These are phyloP conservation scores for Berberis vulgaris DNA, from an alignment of 164 flowering plant species.

Conservation along the genomic window DNA sequence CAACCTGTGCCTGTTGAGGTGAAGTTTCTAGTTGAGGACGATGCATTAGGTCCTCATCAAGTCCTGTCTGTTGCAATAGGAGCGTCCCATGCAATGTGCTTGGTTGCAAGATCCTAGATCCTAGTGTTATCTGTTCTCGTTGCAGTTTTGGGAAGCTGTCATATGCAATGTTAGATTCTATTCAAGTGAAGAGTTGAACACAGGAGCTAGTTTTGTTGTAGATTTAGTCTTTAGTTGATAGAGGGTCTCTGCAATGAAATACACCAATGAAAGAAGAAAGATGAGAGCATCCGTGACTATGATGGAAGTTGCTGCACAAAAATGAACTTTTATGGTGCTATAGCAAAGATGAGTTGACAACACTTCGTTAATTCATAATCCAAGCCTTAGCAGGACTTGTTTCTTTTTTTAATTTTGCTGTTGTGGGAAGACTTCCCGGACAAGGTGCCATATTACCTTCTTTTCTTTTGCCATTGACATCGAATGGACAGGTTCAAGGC, in stretches of 20 bases:
- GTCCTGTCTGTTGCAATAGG: conserved; percentile 70
- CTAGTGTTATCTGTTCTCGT: not conserved
- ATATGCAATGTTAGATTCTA: not conserved
- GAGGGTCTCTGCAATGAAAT: not conserved
- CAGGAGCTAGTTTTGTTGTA: not conserved
- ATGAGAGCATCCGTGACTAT: not conserved
- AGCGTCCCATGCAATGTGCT: conserved; percentile 86
- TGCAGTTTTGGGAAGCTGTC: not conserved
- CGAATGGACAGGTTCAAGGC: no score
- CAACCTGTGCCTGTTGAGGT: conserved; percentile 66
- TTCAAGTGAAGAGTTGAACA: not conserved
- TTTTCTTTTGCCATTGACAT: no score
- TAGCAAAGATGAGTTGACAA: no score
- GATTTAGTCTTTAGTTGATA: not conserved
- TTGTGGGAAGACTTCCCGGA: no score
- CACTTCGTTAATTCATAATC: no score
- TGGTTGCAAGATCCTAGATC: conserved; percentile 39
- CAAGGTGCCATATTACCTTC: no score
- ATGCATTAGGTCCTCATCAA: conserved; percentile 45
- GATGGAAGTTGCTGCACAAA: no score
- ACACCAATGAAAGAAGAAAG: conserved; percentile 4
- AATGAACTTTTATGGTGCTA: no score
- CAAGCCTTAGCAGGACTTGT: no score
- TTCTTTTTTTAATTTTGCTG: no score
- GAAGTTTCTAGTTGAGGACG: conserved; percentile 63